Evolutionary conservation across 2,329 filamentous ascomycete genomes (phyloP), one percentile per base, ranked within the genome.

Genomic region (Ophiocordyceps polyrhachis-furcata): DNA sequence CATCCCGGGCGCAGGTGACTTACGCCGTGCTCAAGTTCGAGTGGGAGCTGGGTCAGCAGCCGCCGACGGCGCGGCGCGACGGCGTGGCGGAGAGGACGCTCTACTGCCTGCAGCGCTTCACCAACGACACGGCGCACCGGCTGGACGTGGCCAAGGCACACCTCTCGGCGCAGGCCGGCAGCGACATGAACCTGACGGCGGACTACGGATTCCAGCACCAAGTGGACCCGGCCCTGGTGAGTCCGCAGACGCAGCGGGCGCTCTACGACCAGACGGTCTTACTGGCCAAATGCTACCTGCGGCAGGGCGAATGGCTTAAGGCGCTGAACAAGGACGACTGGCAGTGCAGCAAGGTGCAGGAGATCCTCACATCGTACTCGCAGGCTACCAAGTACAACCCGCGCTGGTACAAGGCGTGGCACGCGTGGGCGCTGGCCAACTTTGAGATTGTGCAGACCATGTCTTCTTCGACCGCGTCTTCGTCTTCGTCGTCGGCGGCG

Each of bases 321-420:
- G 72, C 82, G 15, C 65, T 94, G 45, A 83, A 93, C 58, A 81
- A 83, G 56, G 83, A 87, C 44, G 81, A 91, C 51, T 98, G 91
- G 93, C 80, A 85, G 50, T 77, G 84, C 49, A 81, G 85, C 9
- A 80, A 84, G 51, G 84, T 94, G 4, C 76, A 83, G 44, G 89
- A 96, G 44, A 87, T 98, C 47, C 69, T 98, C 21, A 74, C 77
- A n/a, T 87, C 91, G 2, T 98, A 96, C 61, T 79, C 80, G 17
- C 81, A 88, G 47, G 93, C 93, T 1, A 98, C 91, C 2, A 81
- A 85, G 47, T 95, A 93, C 64, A 93, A 98, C 58, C 81, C 86
- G 31, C 79, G 81, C 49, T 98, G 89, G 77, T 98, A 98, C 68
- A 99, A 98, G 64, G 91, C 93, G 8, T 99, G 91, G 91, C 91